Base-by-base conservation (phyloP, 495 filamentous ascomycete genomes). In the Trichoderma asperelloides region DNA sequence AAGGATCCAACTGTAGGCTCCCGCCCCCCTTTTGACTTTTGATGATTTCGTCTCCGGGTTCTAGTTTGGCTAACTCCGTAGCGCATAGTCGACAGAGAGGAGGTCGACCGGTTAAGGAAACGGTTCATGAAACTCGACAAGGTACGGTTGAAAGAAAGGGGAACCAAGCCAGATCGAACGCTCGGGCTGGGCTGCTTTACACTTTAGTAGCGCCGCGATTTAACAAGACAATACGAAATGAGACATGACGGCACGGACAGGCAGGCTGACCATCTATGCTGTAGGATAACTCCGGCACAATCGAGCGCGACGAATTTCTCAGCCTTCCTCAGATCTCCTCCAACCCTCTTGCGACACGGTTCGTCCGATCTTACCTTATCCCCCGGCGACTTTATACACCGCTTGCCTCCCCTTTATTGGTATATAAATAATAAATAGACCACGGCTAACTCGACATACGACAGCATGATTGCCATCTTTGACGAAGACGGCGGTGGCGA, bases 91-190 rank as follows among this genome's bases (percentile, higher is more conserved):
- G 91, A 99, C 79, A 86, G 90, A 71, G 95, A 98, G 71, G 95
- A 99, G 76, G 93, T 99, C 33, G 95, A 98, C 72, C 84, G 96
- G 68, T 82, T 99, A 69, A 87, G 92, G 70, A 99, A 98, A 80
- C 85, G 94, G 66, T 99, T 99, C 74, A 97, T 97, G 94, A 99
- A 99, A 77, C 84, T 98, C 57, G 95, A 98, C 77, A 98, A 97
- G 86, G 94, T 94, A 74, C 65, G 80, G 68, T 63, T 60, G 15
- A 21, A 60, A 28, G 27, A 27, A 60, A 30, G 55, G 25, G 23
- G 23, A 60, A 27, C 55, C 25, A 9, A 12, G 9, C 4, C 23
- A 28, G 55, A 1, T 16, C 11, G 27, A 30, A 25, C 55, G 27
- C 9, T 28, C 16, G 18, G 18, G 47, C 21, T 51, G 47, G 47